Evolutionary conservation across 441 rosid genomes (phyloP).

Genomic region (Populus hybrid): DNA sequence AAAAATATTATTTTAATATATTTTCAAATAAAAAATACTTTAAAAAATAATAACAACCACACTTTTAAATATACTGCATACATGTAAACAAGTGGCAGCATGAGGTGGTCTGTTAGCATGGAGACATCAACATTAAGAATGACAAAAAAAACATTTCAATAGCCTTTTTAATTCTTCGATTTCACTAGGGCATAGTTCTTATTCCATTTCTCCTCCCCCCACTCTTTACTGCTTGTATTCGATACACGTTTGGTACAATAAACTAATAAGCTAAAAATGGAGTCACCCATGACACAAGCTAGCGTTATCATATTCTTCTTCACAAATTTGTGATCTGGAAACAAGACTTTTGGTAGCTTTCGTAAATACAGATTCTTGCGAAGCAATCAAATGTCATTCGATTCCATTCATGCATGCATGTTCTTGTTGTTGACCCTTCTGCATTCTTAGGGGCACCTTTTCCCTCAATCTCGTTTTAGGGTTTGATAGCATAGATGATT

Average conservation of each 20-base stretch:
- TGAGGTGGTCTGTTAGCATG: slow-evolving; percentile 13
- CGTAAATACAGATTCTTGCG: slow-evolving; percentile 5
- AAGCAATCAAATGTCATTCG: background rate
- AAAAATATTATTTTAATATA: no score
- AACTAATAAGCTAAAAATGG: background rate
- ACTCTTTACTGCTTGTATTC: background rate
- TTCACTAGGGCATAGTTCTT: background rate
- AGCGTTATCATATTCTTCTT: background rate
- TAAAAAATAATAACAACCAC: accelerated
- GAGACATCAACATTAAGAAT: slow-evolving; percentile 4
- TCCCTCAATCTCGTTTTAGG: background rate
- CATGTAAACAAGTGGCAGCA: background rate
- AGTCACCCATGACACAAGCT: slow-evolving; percentile 14
- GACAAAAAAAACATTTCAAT: slow-evolving; percentile 5
- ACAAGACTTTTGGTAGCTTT: slow-evolving; percentile 1
- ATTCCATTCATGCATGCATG: slow-evolving; percentile 1
- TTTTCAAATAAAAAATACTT: no score
- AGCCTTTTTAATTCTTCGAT: background rate
- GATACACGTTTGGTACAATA: background rate
- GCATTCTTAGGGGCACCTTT: background rate
- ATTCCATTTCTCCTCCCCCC: background rate
- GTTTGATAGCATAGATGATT: background rate
- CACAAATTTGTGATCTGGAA: background rate
- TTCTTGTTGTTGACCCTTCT: background rate
- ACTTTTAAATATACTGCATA: background rate